phyloP scores from a whole-genome alignment of 345 rosid species.

The Hypericum perforatum region DNA sequence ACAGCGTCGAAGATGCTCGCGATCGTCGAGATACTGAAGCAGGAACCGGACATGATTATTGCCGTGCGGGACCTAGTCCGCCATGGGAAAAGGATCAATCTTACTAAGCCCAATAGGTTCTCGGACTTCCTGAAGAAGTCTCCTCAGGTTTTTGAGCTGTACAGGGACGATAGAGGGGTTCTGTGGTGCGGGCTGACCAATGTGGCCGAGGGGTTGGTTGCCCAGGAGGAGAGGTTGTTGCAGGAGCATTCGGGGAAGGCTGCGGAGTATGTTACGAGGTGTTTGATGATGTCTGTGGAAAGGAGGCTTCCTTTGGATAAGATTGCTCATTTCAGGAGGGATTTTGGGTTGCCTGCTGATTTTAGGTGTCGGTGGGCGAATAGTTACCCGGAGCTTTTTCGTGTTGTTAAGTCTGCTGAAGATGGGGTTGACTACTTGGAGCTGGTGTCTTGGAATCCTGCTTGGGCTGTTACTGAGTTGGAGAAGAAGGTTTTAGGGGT shows the following conservation, averaged over 20 bases:
- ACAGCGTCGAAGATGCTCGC: slow-evolving; percentile 46
- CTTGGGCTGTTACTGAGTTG: slow-evolving; percentile 74
- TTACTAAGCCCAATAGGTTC: slow-evolving; percentile 60
- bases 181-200: slow-evolving; percentile 78
- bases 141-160: slow-evolving; percentile 67
- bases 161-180: slow-evolving; percentile 59
- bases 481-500: slow-evolving; percentile 51
- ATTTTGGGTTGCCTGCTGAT: slow-evolving; percentile 74
- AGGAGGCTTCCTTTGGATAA: slow-evolving; percentile 53
- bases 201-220: slow-evolving; percentile 45
- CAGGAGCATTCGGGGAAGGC: slow-evolving; percentile 57
- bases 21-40: slow-evolving; percentile 52
- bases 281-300: slow-evolving; percentile 66
- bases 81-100: slow-evolving; percentile 42
- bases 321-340: slow-evolving; percentile 66
- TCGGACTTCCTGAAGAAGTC: slow-evolving; percentile 59
- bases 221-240: slow-evolving; percentile 48
- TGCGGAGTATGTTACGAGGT: slow-evolving; percentile 69
- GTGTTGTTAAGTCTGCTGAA: slow-evolving; percentile 29
- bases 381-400: slow-evolving; percentile 54
- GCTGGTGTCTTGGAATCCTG: slow-evolving; percentile 69
- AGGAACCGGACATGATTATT: slow-evolving; percentile 66
- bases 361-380: slow-evolving; percentile 63
- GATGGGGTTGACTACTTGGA: slow-evolving; percentile 54
- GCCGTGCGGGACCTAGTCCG: slow-evolving; percentile 45